A percentile compares a stretch with the other conserved stretches of the same genome.
phyloP scores from a whole-genome alignment of 768 basidiomycete genomes.

The Gloeopeniophorella convolvens region DNA sequence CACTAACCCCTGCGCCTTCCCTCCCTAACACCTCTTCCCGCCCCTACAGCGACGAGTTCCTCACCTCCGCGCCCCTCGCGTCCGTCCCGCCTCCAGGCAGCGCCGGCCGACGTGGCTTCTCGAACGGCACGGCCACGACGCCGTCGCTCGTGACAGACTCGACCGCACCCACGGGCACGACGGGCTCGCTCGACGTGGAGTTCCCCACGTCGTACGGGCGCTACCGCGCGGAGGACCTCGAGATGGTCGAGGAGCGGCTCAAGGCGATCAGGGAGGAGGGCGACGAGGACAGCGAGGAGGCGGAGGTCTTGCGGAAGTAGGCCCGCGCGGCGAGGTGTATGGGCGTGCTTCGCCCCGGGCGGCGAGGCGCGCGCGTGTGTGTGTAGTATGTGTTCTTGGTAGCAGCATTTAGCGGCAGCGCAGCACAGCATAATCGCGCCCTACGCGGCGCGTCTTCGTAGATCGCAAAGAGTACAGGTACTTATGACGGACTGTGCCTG shows the following conservation, averaged over 20 bases:
- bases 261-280: not conserved
- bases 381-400: too few species aligned
- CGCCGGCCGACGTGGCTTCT: not conserved
- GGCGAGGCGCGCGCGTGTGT: too few species aligned
- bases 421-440: too few species aligned
- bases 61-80: not conserved
- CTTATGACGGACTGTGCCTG: too few species aligned
- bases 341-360: too few species aligned
- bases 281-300: not conserved
- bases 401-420: too few species aligned
- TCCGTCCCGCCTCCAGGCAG: not conserved
- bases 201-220: slow-evolving; percentile 8
- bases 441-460: too few species aligned
- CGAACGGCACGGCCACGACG: not conserved
- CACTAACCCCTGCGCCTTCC: not conserved
- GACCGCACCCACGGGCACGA: not conserved
- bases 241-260: not conserved
- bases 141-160: not conserved
- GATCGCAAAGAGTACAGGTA: too few species aligned
- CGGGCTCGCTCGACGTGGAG: slow-evolving; percentile 3
- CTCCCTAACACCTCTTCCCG: not conserved
- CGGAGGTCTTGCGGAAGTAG: too few species aligned
- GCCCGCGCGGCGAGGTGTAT: too few species aligned
- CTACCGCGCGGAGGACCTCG: slow-evolving; percentile 4
- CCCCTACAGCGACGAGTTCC: not conserved